Evolutionary conservation across 1,139 yeast genomes (phyloP).

Genomic region (Kurtzmaniella quercitrusa): DNA sequence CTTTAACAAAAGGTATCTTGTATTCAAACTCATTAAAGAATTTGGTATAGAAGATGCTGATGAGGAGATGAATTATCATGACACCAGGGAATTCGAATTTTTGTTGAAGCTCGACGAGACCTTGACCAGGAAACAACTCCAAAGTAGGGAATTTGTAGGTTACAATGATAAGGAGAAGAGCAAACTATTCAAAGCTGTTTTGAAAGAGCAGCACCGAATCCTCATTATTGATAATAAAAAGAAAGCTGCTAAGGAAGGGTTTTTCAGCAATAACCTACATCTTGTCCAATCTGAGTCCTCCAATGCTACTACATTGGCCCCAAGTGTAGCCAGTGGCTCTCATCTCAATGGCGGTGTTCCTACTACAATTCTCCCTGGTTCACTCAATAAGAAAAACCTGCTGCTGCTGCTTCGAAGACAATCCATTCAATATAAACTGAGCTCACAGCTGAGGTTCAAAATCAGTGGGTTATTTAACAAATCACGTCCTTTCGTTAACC

Average conservation of each 20-base stretch:
- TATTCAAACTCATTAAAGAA: conserved; percentile 39
- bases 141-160: conserved; percentile 23
- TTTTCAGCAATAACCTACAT: background rate
- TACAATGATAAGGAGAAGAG: conserved; percentile 23
- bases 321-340: background rate
- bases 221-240: conserved; percentile 33
- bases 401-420: conserved; percentile 34
- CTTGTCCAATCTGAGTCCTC: background rate
- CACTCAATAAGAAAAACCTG: conserved; percentile 29
- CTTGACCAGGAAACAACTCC: conserved; percentile 21
- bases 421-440: conserved; percentile 38
- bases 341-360: conserved; percentile 1
- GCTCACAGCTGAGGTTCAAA: conserved; percentile 37
- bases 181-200: conserved; percentile 27
- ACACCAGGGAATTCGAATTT: conserved; percentile 44
- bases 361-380: conserved; percentile 6
- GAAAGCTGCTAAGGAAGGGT: conserved; percentile 13
- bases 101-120: conserved; percentile 40
- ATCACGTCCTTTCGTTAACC: conserved; percentile 28
- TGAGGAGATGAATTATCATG: conserved; percentile 25
- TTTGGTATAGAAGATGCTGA: conserved; percentile 36
- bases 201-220: conserved; percentile 33
- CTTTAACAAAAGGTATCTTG: conserved; percentile 41
- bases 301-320: background rate
- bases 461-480: conserved; percentile 41